These are phyloP conservation scores for Pseudonitzschia pungens DNA, from an alignment of 108 stramenopile genomes.

Conservation along the genomic window DNA sequence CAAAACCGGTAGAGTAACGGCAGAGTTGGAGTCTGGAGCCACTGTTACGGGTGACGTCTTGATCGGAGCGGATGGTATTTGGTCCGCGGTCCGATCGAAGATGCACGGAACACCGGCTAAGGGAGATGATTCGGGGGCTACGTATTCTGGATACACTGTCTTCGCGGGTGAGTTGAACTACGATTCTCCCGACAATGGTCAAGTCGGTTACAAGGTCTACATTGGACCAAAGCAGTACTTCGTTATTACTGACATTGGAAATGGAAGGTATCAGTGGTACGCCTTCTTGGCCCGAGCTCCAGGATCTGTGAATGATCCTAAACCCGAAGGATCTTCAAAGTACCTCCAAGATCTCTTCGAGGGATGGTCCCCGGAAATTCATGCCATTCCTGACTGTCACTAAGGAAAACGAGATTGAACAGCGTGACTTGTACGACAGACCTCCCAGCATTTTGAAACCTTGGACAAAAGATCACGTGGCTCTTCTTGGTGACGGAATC, in stretches of 20 bases:
- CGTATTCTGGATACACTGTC: constrained; percentile 75
- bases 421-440: constrained; percentile 79
- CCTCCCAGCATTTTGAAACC: constrained; percentile 60
- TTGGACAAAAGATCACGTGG: constrained; percentile 66
- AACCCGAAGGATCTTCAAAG: constrained; percentile 54
- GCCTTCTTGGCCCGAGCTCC: constrained; percentile 72
- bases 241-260: constrained; percentile 78
- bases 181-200: constrained; percentile 57
- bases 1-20: constrained; percentile 41
- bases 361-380: constrained; percentile 67
- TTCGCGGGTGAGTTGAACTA: constrained; percentile 75
- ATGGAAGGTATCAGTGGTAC: constrained; percentile 77
- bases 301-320: constrained; percentile 46
- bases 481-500: constrained; percentile 67
- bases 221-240: constrained; percentile 80
- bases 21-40: constrained; percentile 43
- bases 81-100: constrained; percentile 60
- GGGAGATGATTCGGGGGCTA: constrained; percentile 56
- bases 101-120: constrained; percentile 49
- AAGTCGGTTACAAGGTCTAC: constrained; percentile 83
- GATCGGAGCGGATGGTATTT: constrained; percentile 84
- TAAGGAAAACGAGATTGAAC: constrained; percentile 68
- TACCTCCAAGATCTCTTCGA: constrained; percentile 61
- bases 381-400: constrained; percentile 63
- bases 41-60: constrained; percentile 57